Conservation (phyloP, 768 basidiomycete genomes). For the Hydnum rufescens region DNA sequence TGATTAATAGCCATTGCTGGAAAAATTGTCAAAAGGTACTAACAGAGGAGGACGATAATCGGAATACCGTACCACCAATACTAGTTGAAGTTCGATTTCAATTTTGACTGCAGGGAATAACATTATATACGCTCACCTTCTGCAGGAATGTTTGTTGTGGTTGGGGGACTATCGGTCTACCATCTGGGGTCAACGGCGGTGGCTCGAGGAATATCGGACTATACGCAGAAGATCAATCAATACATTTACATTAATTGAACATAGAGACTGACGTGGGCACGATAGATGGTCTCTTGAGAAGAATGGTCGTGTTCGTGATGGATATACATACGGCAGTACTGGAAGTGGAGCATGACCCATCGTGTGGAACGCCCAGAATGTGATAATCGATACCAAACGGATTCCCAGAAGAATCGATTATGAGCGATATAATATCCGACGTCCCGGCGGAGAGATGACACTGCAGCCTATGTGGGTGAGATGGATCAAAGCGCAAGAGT, state of each 20-base stretch:
- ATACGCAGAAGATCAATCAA: background rate
- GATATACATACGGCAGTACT: background rate
- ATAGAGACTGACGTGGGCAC: background rate
- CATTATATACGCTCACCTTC: background rate
- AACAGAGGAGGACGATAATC: too few species aligned
- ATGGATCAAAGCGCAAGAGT: background rate
- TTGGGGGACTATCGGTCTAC: background rate
- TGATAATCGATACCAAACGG: background rate
- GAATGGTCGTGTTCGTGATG: background rate
- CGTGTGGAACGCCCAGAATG: background rate
- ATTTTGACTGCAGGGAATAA: too few species aligned
- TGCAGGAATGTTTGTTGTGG: background rate
- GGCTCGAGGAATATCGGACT: background rate
- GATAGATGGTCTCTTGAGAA: background rate
- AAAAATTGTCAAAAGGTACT: too few species aligned
- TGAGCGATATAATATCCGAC: background rate
- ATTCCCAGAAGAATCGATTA: background rate
- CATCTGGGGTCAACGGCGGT: background rate
- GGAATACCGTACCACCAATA: too few species aligned
- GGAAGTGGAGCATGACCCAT: background rate
- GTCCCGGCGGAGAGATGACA: background rate
- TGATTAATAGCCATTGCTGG: too few species aligned
- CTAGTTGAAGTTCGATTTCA: too few species aligned
- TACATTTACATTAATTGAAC: background rate
- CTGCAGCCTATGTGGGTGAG: background rate